A percentile compares a stretch with the other conserved stretches of the same genome.
phyloP scores from a whole-genome alignment of 106 monocot species.

The Platanthera guangdongensis region DNA sequence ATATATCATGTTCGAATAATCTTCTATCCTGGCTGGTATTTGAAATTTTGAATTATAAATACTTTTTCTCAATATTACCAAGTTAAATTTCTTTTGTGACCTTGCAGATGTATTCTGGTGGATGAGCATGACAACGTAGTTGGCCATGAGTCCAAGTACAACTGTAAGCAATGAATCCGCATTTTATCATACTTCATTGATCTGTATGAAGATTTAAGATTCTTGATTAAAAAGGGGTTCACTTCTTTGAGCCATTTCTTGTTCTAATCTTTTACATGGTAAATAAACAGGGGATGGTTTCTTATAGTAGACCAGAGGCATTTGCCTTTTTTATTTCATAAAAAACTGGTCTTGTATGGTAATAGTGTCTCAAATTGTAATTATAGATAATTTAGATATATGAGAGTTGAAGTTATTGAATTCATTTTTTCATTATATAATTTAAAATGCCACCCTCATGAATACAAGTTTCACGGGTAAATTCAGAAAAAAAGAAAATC shows the following conservation, averaged over 20 bases:
- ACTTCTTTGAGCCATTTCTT: neutral
- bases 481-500: no score
- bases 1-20: no score
- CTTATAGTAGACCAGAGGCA: neutral
- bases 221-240: neutral
- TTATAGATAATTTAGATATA: neutral
- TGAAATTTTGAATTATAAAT: neutral
- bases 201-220: neutral
- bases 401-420: neutral
- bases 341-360: neutral
- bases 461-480: no score
- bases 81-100: conserved; percentile 1
- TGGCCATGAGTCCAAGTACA: conserved; percentile 96
- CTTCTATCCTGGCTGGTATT: no score
- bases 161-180: conserved; percentile 51
- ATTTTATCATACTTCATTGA: neutral
- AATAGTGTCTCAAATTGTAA: neutral
- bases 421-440: neutral
- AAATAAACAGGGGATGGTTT: neutral
- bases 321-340: neutral
- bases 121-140: conserved; percentile 87
- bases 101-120: conserved; percentile 86
- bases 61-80: neutral
- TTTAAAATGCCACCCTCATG: neutral
- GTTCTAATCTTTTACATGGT: neutral